Base-by-base conservation (phyloP, 768 basidiomycete genomes). In the Stropharia rugosoannulata region DNA sequence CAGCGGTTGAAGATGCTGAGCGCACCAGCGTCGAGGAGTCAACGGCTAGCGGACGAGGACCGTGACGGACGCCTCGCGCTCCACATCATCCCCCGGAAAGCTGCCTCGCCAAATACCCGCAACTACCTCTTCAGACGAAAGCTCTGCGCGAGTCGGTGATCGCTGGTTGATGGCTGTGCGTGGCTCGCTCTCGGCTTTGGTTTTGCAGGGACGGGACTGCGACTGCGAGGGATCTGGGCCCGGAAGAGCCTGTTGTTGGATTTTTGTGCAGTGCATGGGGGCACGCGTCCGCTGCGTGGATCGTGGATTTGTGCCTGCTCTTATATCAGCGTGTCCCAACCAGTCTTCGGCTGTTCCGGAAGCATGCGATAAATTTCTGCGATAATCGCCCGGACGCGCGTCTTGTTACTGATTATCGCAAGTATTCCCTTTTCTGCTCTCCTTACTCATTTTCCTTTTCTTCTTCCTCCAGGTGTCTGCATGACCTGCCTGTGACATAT, bases 121-220 rank as follows among this genome's bases (percentile, higher is more conserved):
- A 58, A 57, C 18, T 64, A 59, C 42, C 51, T 62, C 36, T 64
- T 62, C 49, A 62, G 63, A 55, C 54, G 63, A 43, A 66, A 66
- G 51, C 42, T 66, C 7, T 66, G 63, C 42, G 58, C 61, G 13
- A 66, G 65, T 59, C 61, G 61, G 22, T 67, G 59, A 65, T 25
- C 18, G 15, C 36, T 51, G 15, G 25, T 35, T 15, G 22, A 12
- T 39, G 11, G 18, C n/a, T n/a, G n/a, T n/a, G n/a, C n/a, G n/a
- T n/a, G n/a, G n/a, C n/a, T 52, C 27, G 27, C 42, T 43, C 38
- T 18, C 16, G 13, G 27, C 18, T 8, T 32, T 25, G 27, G 13
- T 22, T 27, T 3, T 25, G n/a, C 19, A 11, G 41, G 38, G 12
- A 22, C 18, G 39, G 38, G 18, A 35, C 9, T 38, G 25, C 29